These are phyloP conservation scores for Myriosclerotinia duriaeana DNA, from an alignment of 2,329 filamentous ascomycete species.

Conservation along the genomic window DNA sequence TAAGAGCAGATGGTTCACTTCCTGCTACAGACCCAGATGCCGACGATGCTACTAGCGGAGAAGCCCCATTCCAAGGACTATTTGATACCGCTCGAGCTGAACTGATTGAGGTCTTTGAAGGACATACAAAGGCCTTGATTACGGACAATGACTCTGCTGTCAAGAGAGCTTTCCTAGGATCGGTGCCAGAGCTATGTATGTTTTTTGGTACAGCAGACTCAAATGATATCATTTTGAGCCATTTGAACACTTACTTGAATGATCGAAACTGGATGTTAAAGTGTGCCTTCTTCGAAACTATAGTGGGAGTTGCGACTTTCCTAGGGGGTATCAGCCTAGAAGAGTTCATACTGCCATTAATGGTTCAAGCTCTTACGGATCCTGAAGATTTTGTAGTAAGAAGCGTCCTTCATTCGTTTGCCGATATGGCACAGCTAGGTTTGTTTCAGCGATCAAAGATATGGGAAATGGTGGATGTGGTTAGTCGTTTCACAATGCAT, in stretches of 20 bases:
- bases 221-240: conserved; percentile 93
- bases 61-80: conserved; percentile 73
- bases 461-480: conserved; percentile 84
- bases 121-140: conserved; percentile 83
- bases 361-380: conserved; percentile 92
- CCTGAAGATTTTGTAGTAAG: conserved; percentile 93
- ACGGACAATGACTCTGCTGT: conserved; percentile 86
- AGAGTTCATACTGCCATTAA: conserved; percentile 91
- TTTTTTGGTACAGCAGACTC: conserved; percentile 92
- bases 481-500: conserved; percentile 84
- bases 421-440: conserved; percentile 83
- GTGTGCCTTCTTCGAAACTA: conserved; percentile 93
- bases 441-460: conserved; percentile 80
- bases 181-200: conserved; percentile 86
- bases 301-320: conserved; percentile 89
- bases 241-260: conserved; percentile 95
- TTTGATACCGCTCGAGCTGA: conserved; percentile 87
- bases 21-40: conserved; percentile 75
- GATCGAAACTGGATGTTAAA: conserved; percentile 96
- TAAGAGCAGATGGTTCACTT: conserved; percentile 79
- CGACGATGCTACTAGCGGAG: conserved; percentile 67
- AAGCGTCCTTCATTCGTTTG: conserved; percentile 81
- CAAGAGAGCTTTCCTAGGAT: conserved; percentile 84
- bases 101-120: conserved; percentile 79
- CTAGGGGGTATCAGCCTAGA: conserved; percentile 86